Base-by-base conservation (phyloP, 306 rosid species). In the Fragaria ananassa region DNA sequence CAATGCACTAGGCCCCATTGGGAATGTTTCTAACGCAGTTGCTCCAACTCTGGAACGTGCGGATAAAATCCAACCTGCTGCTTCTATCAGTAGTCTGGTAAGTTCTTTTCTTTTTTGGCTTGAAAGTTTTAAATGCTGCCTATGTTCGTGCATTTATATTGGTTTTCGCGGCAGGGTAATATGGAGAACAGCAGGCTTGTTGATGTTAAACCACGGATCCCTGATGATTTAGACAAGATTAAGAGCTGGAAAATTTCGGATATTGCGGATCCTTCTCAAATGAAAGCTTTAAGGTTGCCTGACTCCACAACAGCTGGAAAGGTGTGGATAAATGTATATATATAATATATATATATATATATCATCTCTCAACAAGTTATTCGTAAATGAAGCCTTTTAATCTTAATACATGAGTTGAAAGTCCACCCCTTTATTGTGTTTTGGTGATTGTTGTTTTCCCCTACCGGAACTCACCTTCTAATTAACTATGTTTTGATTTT, bases 141-240 rank as follows among this genome's bases (percentile, higher is more conserved):
- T 39, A 13, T 77, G 54, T 68, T 29, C 6, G 8, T 44, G 65
- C 23, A 69, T 35, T 80, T 76, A 72, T 46, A 18, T 57, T 56
- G 54, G 54, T 14, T 63, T 47, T 61, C 12, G 60, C 25, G 68
- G 80, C 82, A 84, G 87, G 83, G 84, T 62, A 41, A 70, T 15
- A 78, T 70, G 81, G 87, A 84, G 39, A 84, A 58, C 71, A 84
- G 75, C 80, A 80, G 87, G 82, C 82, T 80, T 45, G 80, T 80
- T 61, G 87, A 84, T 77, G 87, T 84, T 13, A 84, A 84, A 65
- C 87, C 87, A 44, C 82, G 87, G 45, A 81, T 80, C 42, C 74
- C 74, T 2, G 84, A 80, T 69, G 87, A 84, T 13, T 35, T 35
- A 74, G 87, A 80, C 58, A 84, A 80, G 71, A 80, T 69, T 53